Percentiles rank a stretch among this genome's conserved stretches.
Evolutionary conservation across 306 rosid species (phyloP).

Genomic region (Inga oerstediana): DNA sequence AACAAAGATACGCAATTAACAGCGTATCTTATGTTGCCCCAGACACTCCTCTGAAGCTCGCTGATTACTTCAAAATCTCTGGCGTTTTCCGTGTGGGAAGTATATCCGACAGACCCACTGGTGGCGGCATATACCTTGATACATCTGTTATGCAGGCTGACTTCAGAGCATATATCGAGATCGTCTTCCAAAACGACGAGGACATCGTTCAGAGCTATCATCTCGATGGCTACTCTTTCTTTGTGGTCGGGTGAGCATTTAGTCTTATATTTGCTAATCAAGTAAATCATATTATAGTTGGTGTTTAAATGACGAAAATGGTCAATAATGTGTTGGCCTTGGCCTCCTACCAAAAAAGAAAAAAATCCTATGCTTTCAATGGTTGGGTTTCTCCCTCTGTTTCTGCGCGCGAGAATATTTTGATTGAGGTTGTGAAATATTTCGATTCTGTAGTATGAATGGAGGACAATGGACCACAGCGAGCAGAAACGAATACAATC

Average conservation of each 20-base stretch:
- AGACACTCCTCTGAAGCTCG: conserved; percentile 92
- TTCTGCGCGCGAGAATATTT: background rate
- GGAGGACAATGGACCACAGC: conserved; percentile 83
- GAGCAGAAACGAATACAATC: conserved; percentile 79
- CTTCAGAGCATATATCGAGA: conserved; percentile 74
- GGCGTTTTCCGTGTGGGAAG: conserved; percentile 90
- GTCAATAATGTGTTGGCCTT: conserved; percentile 21
- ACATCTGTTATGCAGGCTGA: conserved; percentile 88
- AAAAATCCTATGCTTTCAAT: background rate
- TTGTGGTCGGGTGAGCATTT: conserved; percentile 81
- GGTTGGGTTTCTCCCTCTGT: background rate
- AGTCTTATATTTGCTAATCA: background rate
- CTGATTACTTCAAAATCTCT: conserved; percentile 79
- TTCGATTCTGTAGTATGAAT: conserved; percentile 69
- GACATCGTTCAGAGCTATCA: conserved; percentile 84
- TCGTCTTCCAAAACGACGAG: conserved; percentile 89
- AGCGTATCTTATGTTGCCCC: conserved; percentile 84
- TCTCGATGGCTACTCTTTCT: conserved; percentile 94
- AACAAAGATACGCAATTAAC: conserved; percentile 90
- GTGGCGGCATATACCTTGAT: conserved; percentile 87
- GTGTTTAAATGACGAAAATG: background rate
- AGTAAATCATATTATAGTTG: background rate
- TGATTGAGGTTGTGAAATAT: conserved; percentile 1
- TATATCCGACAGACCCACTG: conserved; percentile 73
- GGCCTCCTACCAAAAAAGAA: background rate